Conservation (phyloP, 805 yeast genomes). For the Kodamaea leandrae region DNA sequence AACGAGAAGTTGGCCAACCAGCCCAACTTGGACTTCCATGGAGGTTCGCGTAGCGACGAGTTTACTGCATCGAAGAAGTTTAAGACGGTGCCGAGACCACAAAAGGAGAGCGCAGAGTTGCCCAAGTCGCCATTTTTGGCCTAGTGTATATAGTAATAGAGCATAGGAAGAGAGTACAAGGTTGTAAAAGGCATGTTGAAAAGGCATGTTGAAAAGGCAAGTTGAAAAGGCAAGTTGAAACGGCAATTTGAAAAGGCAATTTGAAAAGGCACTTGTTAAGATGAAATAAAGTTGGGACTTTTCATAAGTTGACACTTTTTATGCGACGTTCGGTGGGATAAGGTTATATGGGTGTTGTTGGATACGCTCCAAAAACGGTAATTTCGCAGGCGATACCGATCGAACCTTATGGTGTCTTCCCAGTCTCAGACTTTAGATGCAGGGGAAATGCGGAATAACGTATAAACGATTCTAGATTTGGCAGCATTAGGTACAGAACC, state of each 20-base stretch:
- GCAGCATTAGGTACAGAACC: too few relatives aligned
- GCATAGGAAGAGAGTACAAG: background rate
- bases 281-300: too few relatives aligned
- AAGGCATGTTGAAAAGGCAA: background rate
- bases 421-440: too few relatives aligned
- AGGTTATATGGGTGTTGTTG: too few relatives aligned
- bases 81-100: slow-evolving; percentile 28
- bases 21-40: slow-evolving; percentile 30
- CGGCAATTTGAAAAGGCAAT: background rate
- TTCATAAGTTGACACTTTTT: too few relatives aligned
- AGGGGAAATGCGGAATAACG: too few relatives aligned
- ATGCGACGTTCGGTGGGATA: too few relatives aligned
- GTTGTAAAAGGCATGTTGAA: background rate
- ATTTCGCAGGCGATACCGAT: too few relatives aligned
- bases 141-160: background rate
- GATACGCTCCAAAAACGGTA: too few relatives aligned
- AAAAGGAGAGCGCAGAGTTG: slow-evolving; percentile 14
- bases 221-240: background rate
- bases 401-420: too few relatives aligned
- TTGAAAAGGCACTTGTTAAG: background rate
- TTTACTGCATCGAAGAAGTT: slow-evolving; percentile 34
- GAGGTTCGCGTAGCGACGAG: slow-evolving; percentile 23
- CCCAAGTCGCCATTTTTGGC: slow-evolving; percentile 22
- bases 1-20: slow-evolving; percentile 30
- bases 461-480: too few relatives aligned